A percentile compares a stretch with the other conserved stretches of the same genome.
Evolutionary conservation across 371 early-diverging fungal species (phyloP).

Genomic region (Agmasoma carcini): DNA sequence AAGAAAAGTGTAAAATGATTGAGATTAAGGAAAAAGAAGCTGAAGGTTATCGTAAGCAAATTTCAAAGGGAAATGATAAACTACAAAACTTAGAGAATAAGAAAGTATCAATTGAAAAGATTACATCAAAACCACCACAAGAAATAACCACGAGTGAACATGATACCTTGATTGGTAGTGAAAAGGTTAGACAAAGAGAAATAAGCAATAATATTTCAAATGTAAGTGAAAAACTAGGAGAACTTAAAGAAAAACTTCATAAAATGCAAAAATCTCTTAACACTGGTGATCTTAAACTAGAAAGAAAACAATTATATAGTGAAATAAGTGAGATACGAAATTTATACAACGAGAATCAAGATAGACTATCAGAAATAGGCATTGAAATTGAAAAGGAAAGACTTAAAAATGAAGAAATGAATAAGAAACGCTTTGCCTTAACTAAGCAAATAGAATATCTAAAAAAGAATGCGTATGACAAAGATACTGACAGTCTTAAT

Average conservation of each 20-base stretch:
- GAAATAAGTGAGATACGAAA: not conserved
- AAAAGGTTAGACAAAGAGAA: not conserved
- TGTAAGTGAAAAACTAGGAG: conserved; percentile 1
- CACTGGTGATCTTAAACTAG: not conserved
- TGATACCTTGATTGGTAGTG: not conserved
- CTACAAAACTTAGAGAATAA: not conserved
- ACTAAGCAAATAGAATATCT: conserved; percentile 40
- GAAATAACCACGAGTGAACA: conserved; percentile 1
- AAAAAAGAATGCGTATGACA: conserved; percentile 5
- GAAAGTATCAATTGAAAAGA: not conserved
- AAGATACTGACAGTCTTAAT: not conserved
- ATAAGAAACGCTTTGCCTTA: conserved; percentile 9
- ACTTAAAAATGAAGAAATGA: conserved; percentile 6
- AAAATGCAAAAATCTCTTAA: not conserved
- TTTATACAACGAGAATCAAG: conserved; percentile 2
- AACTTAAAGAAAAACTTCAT: conserved; percentile 11
- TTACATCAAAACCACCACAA: not conserved
- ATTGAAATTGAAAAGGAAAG: conserved; percentile 7
- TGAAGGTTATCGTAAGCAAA: conserved; percentile 13
- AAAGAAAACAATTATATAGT: not conserved
- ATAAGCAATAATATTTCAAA: not conserved
- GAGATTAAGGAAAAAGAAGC: conserved; percentile 13
- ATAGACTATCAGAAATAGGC: conserved; percentile 7
- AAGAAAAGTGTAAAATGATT: conserved; percentile 32
- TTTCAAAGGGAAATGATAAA: conserved; percentile 1